A percentile compares a stretch with the other conserved stretches of the same genome.
Evolutionary conservation across 805 yeast species (phyloP).

Genomic region (Danielozyma ontarioensis): DNA sequence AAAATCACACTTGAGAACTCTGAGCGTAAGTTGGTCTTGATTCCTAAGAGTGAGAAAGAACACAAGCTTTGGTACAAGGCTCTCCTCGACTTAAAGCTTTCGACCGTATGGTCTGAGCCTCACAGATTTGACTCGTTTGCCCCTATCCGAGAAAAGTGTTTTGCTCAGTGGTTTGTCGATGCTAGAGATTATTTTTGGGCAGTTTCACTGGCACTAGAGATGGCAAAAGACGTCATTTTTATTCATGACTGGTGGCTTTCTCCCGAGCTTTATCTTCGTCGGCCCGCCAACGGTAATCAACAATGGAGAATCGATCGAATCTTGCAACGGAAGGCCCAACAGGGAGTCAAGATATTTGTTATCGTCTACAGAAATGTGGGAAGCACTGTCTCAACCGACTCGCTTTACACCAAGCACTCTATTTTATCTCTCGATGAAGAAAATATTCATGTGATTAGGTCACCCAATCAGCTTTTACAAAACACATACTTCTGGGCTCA

Average conservation of each 20-base stretch:
- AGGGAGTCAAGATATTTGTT: slow-evolving; percentile 90
- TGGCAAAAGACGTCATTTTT: slow-evolving; percentile 90
- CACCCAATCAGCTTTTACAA: slow-evolving; percentile 92
- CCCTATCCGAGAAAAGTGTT: slow-evolving; percentile 78
- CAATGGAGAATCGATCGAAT: slow-evolving; percentile 88
- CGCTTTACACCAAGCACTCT: slow-evolving; percentile 91
- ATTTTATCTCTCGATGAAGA: slow-evolving; percentile 72
- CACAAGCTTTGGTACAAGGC: slow-evolving; percentile 74
- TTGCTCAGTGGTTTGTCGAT: slow-evolving; percentile 96
- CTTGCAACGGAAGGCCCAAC: slow-evolving; percentile 82
- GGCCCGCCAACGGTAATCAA: slow-evolving; percentile 95
- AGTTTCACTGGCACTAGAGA: slow-evolving; percentile 80
- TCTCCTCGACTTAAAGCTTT: slow-evolving; percentile 59
- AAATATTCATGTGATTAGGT: slow-evolving; percentile 84
- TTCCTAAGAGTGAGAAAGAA: slow-evolving; percentile 61
- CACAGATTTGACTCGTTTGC: slow-evolving; percentile 89
- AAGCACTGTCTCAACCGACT: slow-evolving; percentile 86
- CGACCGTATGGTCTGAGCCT: slow-evolving; percentile 65
- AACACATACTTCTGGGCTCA: slow-evolving; percentile 98
- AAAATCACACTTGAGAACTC: slow-evolving; percentile 58
- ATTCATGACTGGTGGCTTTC: slow-evolving; percentile 99
- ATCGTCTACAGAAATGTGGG: slow-evolving; percentile 94
- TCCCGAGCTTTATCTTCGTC: slow-evolving; percentile 86
- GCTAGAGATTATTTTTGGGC: slow-evolving; percentile 98
- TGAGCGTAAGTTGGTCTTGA: slow-evolving; percentile 71